These are phyloP conservation scores for Prinsepia uniflora DNA, from an alignment of 306 rosid species.

Conservation along the genomic window DNA sequence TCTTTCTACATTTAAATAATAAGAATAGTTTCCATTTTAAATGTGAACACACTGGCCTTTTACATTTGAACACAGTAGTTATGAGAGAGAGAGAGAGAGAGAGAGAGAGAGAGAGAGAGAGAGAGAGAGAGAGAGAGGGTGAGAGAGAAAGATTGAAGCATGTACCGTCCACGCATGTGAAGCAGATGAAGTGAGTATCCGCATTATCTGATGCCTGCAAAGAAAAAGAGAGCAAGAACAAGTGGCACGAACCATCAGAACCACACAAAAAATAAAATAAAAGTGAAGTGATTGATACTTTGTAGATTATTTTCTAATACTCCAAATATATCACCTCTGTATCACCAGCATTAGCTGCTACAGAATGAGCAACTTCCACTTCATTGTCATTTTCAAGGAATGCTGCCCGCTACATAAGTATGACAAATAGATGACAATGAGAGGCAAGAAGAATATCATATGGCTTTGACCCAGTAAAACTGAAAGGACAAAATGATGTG, in stretches of 20 bases:
- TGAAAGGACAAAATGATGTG: not conserved
- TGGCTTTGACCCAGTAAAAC: not conserved
- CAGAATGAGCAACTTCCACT: slow-evolving; percentile 90
- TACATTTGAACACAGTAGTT: not conserved
- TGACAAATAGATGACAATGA: slow-evolving; percentile 2
- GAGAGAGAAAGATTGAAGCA: slow-evolving; percentile 4
- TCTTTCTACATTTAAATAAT: too few species aligned
- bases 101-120: too few species aligned
- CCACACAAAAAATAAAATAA: too few species aligned
- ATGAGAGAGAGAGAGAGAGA: not conserved
- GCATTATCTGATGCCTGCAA: slow-evolving; percentile 65
- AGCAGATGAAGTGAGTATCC: slow-evolving; percentile 83
- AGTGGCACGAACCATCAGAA: not conserved
- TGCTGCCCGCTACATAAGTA: slow-evolving; percentile 60
- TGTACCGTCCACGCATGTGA: slow-evolving; percentile 68
- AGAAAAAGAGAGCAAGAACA: slow-evolving; percentile 7
- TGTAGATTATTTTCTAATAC: not conserved
- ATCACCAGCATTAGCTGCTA: slow-evolving; percentile 90
- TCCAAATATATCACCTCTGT: slow-evolving; percentile 50
- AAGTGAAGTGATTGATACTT: not conserved
- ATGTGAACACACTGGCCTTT: too few species aligned
- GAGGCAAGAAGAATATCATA: slow-evolving; percentile 5
- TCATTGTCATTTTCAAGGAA: slow-evolving; percentile 81
- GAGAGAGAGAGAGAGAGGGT: too few species aligned
- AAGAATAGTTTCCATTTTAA: too few species aligned